Conservation (phyloP, 1,284 basidiomycete genomes). For the Heterobasidion annosum region DNA sequence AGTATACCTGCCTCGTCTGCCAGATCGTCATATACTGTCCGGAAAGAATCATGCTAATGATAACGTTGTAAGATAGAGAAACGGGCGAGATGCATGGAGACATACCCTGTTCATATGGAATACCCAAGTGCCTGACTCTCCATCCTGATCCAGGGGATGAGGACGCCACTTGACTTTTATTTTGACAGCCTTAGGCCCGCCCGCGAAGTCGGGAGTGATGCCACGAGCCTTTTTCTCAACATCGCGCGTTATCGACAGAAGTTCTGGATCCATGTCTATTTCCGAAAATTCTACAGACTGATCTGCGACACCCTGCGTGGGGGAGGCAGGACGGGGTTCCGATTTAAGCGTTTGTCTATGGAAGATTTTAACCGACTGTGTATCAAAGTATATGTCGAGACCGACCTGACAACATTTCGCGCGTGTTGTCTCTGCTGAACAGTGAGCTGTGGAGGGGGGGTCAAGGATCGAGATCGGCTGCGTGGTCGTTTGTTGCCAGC, state of each 20-base stretch:
- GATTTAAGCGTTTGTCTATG: slow-evolving; percentile 35
- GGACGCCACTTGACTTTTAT: slow-evolving; percentile 53
- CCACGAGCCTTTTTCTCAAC: slow-evolving; percentile 13
- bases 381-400: not conserved
- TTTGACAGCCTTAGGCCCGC: slow-evolving; percentile 33
- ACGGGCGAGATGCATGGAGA: slow-evolving; percentile 5
- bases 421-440: slow-evolving; percentile 41
- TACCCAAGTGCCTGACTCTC: slow-evolving; percentile 30
- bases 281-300: slow-evolving; percentile 30
- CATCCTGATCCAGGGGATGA: slow-evolving; percentile 43
- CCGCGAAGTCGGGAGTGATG: slow-evolving; percentile 12
- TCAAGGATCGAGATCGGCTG: slow-evolving; percentile 61
- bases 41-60: slow-evolving; percentile 51
- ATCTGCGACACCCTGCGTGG: slow-evolving; percentile 28
- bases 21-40: slow-evolving; percentile 46
- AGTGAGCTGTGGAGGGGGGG: slow-evolving; percentile 58
- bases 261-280: slow-evolving; percentile 48
- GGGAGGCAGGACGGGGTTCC: slow-evolving; percentile 32
- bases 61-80: not conserved
- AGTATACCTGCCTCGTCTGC: slow-evolving; percentile 50
- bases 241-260: slow-evolving; percentile 40
- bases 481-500: slow-evolving; percentile 27
- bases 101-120: slow-evolving; percentile 54
- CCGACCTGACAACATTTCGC: slow-evolving; percentile 49
- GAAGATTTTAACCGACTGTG: not conserved